Conservation (phyloP, 2,329 filamentous ascomycete genomes). For the Neopestalotiopsis sp. region DNA sequence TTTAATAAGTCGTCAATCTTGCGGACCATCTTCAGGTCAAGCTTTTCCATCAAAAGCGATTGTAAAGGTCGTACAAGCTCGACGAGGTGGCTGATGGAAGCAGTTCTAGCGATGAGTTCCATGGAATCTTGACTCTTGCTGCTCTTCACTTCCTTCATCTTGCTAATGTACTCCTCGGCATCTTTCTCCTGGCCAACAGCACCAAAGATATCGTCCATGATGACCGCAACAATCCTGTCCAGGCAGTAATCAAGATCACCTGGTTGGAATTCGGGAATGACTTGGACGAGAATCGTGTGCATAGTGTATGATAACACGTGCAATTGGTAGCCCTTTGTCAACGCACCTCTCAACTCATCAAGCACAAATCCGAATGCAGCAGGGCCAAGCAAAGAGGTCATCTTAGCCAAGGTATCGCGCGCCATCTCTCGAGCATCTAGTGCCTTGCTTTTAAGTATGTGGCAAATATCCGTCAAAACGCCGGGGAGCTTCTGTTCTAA, state of each 20-base stretch:
- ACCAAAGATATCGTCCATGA: conserved; percentile 98
- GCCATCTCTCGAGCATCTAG: conserved; percentile 91
- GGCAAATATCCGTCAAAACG: conserved; percentile 88
- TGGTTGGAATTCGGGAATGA: conserved; percentile 73
- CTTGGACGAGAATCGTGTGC: conserved; percentile 84
- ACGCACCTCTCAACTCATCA: conserved; percentile 82
- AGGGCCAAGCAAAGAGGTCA: conserved; percentile 80
- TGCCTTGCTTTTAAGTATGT: conserved; percentile 87
- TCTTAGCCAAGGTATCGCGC: conserved; percentile 83
- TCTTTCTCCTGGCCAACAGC: conserved; percentile 94
- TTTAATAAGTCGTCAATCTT: conserved; percentile 91
- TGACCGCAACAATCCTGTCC: conserved; percentile 75
- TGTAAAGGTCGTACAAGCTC: conserved; percentile 81
- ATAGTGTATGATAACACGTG: conserved; percentile 95
- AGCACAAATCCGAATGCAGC: conserved; percentile 90
- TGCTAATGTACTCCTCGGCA: conserved; percentile 90
- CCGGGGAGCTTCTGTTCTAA: conserved; percentile 78
- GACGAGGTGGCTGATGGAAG: conserved; percentile 75
- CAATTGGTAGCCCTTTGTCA: conserved; percentile 87
- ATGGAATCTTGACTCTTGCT: conserved; percentile 98
- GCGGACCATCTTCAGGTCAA: conserved; percentile 80
- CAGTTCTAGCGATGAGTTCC: conserved; percentile 85
- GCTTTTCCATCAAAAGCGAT: conserved; percentile 78
- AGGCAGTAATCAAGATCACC: conserved; percentile 92
- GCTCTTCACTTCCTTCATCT: conserved; percentile 97